Conservation (phyloP, 805 yeast genomes). For the Vanderwaltozyma verrucispora region DNA sequence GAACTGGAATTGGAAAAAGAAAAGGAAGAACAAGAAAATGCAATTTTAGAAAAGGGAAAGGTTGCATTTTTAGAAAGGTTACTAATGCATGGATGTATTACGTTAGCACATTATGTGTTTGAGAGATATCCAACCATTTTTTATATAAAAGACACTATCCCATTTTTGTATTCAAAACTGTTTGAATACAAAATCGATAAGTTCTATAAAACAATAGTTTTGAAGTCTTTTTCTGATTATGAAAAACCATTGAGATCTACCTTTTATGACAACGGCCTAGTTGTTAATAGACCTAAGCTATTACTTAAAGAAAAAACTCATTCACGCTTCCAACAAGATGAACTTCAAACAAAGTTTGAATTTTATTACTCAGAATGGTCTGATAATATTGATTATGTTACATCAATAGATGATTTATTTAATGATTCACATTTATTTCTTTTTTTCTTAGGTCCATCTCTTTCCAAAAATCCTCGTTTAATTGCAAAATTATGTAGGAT, state of each 20-base stretch:
- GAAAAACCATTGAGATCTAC: constrained; percentile 4
- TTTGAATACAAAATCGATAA: constrained; percentile 42
- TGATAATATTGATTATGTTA: constrained; percentile 30
- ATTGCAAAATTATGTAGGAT: constrained; percentile 53
- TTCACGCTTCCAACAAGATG: constrained; percentile 7
- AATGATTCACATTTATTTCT: constrained; percentile 40
- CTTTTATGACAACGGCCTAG: constrained; percentile 9
- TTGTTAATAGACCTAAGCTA: constrained; percentile 14
- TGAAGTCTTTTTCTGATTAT: not conserved
- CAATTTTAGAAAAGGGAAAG: constrained; percentile 26
- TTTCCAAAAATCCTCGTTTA: constrained; percentile 39
- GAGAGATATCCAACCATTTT: constrained; percentile 54
- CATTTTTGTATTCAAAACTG: constrained; percentile 39
- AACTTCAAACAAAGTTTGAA: constrained; percentile 9
- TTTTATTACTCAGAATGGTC: constrained; percentile 46
- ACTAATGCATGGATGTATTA: constrained; percentile 48
- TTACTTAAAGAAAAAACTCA: constrained; percentile 7
- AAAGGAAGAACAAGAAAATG: constrained; percentile 6
- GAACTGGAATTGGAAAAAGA: constrained; percentile 14
- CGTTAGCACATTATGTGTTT: constrained; percentile 51
- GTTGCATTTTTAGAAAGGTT: constrained; percentile 41
- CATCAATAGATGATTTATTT: constrained; percentile 36
- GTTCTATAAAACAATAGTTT: constrained; percentile 18
- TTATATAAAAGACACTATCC: constrained; percentile 39
- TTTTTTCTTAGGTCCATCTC: constrained; percentile 42